Base-by-base conservation (phyloP, 1,284 basidiomycete genomes). In the Prillingera fragicola region DNA sequence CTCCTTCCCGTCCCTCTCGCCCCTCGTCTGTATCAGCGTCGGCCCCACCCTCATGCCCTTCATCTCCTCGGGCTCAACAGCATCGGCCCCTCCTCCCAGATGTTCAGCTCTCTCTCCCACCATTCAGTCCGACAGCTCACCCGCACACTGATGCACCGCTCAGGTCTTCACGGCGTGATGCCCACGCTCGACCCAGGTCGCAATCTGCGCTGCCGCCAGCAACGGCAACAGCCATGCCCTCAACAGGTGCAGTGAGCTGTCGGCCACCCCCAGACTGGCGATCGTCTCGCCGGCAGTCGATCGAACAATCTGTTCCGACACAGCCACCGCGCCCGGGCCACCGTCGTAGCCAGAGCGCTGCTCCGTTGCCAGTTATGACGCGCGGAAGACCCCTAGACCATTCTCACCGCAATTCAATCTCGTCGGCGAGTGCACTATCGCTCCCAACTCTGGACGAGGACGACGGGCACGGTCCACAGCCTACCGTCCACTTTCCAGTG, bases 111-210 rank as follows among this genome's bases (percentile, higher is more conserved):
- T 38, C 41, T 14, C 38, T 39, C 8, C 47, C 42, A 9, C 38
- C 47, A 8, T 42, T 40, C 27, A 37, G 22, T 18, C 33, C 33
- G 4, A 5, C 32, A 5, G 31, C 45, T 1, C 46, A 48, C 24
- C 46, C 46, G 3, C 41, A 43, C 14, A 48, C 33, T 8, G 38
- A 48, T 33, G 41, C 46, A 12, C 46, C 46, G 3, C 33, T 48
- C 1, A 38, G 37, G n/a, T n/a, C n/a, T 4, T 12, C 41, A 13
- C 34, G 13, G 4, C 35, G 36, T n/a, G 22, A 14, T 5, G 13
- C 32, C 26, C 42, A 31, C 23, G 27, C 31, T 8, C 17, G 8
- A 10, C 39, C 29, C 6, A 25, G 12, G 18, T 33, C 39, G 2
- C 39, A n/a, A n/a, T n/a, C n/a, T n/a, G n/a, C n/a, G n/a, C n/a